A percentile compares a stretch with the other conserved stretches of the same genome.
phyloP scores from a whole-genome alignment of 2,329 filamentous ascomycete species.

The Didymellaceae sp. region DNA sequence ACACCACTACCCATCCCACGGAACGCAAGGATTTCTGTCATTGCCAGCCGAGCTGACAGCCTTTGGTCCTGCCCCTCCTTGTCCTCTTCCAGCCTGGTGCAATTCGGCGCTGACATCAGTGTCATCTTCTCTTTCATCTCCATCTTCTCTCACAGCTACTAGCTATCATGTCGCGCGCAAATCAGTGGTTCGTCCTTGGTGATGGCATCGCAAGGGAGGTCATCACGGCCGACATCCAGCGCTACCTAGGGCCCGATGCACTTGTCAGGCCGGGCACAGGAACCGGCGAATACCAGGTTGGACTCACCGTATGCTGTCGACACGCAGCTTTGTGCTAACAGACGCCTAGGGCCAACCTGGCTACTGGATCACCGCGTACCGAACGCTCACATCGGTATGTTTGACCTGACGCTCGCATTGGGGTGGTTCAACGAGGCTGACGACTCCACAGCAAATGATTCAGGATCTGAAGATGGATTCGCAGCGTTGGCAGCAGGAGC shows the following conservation, averaged over 20 bases:
- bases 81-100: conserved; percentile 43
- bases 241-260: conserved; percentile 59
- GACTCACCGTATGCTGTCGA: conserved; percentile 25
- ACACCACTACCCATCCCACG: conserved; percentile 18
- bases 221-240: conserved; percentile 60
- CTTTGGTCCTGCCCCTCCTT: conserved; percentile 42
- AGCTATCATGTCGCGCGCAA: conserved; percentile 44
- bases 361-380: conserved; percentile 60
- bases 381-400: conserved; percentile 58
- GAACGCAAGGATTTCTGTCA: conserved; percentile 28
- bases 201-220: conserved; percentile 60
- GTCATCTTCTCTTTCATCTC: conserved; percentile 42
- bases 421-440: conserved; percentile 20
- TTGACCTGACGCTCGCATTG: neutral
- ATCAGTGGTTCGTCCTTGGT: conserved; percentile 58
- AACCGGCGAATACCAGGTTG: conserved; percentile 54
- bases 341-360: conserved; percentile 50
- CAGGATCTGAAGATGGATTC: conserved; percentile 57
- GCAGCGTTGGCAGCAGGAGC: conserved; percentile 51
- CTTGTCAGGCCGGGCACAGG: conserved; percentile 56
- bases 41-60: conserved; percentile 35
- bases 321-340: conserved; percentile 25
- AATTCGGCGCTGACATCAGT: conserved; percentile 46
- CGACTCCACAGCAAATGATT: conserved; percentile 54
- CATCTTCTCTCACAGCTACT: conserved; percentile 25